phyloP scores from a whole-genome alignment of 139 green algal genomes.

The Micractinium conductrix region DNA sequence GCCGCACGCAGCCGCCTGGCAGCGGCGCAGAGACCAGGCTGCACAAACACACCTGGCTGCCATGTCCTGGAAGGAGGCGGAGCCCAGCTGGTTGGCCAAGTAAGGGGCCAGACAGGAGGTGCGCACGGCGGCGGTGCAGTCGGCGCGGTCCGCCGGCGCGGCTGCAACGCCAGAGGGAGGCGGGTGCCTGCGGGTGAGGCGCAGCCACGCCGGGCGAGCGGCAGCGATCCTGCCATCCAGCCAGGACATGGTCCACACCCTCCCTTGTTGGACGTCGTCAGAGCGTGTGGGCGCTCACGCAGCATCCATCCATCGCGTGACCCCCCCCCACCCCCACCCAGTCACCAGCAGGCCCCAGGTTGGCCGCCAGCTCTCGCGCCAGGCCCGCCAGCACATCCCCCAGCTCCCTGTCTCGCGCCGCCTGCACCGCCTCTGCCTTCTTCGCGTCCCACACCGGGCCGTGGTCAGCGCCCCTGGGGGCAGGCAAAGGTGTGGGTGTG shows the following conservation, averaged over 20 bases:
- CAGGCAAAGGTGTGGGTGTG: background rate
- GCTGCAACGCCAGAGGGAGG: background rate
- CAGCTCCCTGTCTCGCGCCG: slow-evolving; percentile 72
- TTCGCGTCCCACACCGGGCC: slow-evolving; percentile 68
- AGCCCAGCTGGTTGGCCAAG: slow-evolving; percentile 54
- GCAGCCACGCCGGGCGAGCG: too few species aligned
- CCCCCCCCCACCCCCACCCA: too few species aligned
- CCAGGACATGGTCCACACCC: too few species aligned
- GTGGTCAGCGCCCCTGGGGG: background rate
- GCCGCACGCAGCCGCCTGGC: too few species aligned
- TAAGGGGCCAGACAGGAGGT: slow-evolving; percentile 51
- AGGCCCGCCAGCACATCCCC: slow-evolving; percentile 54
- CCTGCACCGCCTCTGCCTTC: slow-evolving; percentile 60
- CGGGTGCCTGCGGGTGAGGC: too few species aligned
- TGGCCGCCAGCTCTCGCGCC: background rate
- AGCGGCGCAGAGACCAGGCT: too few species aligned
- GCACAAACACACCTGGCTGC: slow-evolving; percentile 13
- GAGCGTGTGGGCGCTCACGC: too few species aligned
- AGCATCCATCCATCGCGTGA: too few species aligned
- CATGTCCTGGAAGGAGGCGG: slow-evolving; percentile 75
- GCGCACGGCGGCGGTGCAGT: slow-evolving; percentile 22
- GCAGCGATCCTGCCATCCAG: too few species aligned
- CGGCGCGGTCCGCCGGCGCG: background rate
- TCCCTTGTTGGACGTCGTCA: too few species aligned
- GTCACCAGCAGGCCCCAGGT: slow-evolving; percentile 46